Evolutionary conservation across 768 basidiomycete genomes (phyloP), one percentile per base, ranked within the genome.

Genomic region (Mycena capillaripes): DNA sequence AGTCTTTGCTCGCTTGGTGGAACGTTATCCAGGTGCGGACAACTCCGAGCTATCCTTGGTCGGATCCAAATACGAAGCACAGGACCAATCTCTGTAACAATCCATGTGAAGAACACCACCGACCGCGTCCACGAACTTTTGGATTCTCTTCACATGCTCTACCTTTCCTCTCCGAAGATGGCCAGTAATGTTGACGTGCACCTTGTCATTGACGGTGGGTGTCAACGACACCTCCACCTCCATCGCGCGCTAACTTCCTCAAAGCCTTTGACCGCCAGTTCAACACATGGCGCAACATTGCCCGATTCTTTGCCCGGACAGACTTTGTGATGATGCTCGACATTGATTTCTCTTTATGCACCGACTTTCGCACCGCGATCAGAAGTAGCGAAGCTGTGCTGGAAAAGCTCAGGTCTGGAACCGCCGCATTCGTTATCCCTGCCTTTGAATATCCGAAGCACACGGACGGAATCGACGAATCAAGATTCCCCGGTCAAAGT

Each of bases 261-360:
- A 4, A 42, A 76, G 87, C 89, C 4, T 93, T 93, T 73, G 92
- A 92, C 71, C 89, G 95, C 7, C 94, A 96, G 79, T 92, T 97
- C 86, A 97, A 97, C 81, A 91, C 93, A 27, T 97, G 95, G 94
- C 88, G 96, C 38, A 97, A 97, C 79, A 89, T 91, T 50, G 96
- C 95, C 4, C 90, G 96, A 48, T 84, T 95, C 60, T 95, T 95
- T 76, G 92, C 95, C 5, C 89, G 94, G 17, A 96, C 96, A 10
- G 89, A 93, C 73, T 95, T 90, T 75, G 89, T 96, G 68, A 93
- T 97, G 91, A 93, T 96, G 92, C 90, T 97, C 61, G 96, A 97
- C 79, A 92, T 97, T 71, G 95, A 97, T 80, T 96, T 97, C 80
- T 92, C 89, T 36, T 81, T 94, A 14, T 95, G 95, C 79, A 96